These are phyloP conservation scores for Lichtheimia ornata DNA, from an alignment of 371 early-diverging fungal genomes.

Conservation along the genomic window DNA sequence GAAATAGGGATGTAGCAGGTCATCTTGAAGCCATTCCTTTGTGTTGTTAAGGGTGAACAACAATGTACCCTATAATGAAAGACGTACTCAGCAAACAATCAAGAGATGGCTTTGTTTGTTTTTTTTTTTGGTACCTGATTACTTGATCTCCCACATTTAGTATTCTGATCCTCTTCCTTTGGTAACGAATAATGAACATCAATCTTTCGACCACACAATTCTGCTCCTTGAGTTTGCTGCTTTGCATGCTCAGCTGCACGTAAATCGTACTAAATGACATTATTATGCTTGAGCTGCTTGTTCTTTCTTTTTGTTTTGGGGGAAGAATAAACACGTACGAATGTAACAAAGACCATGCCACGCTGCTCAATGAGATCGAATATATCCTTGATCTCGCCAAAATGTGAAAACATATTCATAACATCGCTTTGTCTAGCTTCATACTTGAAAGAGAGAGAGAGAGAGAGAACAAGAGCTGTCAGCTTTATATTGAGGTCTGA, in stretches of 20 bases:
- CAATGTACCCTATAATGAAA: slow-evolving; percentile 46
- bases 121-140: slow-evolving; percentile 44
- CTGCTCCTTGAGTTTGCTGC: slow-evolving; percentile 37
- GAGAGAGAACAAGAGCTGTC: background rate
- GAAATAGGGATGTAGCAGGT: slow-evolving; percentile 41
- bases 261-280: slow-evolving; percentile 45
- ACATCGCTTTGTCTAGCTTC: slow-evolving; percentile 23
- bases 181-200: slow-evolving; percentile 65
- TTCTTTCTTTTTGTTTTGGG: background rate
- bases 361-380: slow-evolving; percentile 49
- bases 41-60: slow-evolving; percentile 46
- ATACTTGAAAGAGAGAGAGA: background rate
- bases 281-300: background rate
- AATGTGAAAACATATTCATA: slow-evolving; percentile 40
- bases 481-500: background rate
- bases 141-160: slow-evolving; percentile 50
- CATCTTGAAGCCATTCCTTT: slow-evolving; percentile 35
- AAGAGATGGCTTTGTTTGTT: background rate
- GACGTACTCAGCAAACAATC: background rate
- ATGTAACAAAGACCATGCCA: slow-evolving; percentile 60
- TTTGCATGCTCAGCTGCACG: slow-evolving; percentile 52
- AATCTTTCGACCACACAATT: slow-evolving; percentile 44
- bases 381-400: slow-evolving; percentile 53
- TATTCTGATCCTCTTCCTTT: slow-evolving; percentile 50
- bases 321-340: slow-evolving; percentile 34